Evolutionary conservation across 108 stramenopile genomes (phyloP).

Genomic region (Conticribra guillardii): DNA sequence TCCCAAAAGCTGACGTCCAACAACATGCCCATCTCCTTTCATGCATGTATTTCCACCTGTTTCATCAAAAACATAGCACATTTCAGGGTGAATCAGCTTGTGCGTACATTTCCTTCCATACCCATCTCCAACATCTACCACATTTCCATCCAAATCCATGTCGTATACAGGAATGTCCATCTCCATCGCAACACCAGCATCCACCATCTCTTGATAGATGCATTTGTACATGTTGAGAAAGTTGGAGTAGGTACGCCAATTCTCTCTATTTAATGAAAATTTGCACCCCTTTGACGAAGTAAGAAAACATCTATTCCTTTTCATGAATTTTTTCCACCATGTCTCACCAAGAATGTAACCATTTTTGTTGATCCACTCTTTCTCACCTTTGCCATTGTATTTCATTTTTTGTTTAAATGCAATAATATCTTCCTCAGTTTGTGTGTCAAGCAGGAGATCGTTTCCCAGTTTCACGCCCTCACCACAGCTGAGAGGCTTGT

Average conservation of each 20-base stretch:
- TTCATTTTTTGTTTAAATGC: background rate
- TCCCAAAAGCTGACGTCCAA: background rate
- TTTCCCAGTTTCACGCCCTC: background rate
- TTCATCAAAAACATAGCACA: background rate
- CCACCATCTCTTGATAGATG: background rate
- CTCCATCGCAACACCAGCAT: background rate
- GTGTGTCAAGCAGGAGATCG: background rate
- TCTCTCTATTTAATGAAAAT: background rate
- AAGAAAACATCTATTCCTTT: background rate
- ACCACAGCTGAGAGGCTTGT: background rate
- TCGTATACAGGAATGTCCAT: background rate
- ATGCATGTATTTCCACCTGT: background rate
- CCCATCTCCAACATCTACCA: background rate
- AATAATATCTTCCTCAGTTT: background rate
- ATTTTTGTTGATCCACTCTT: no score
- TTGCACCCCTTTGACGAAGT: background rate
- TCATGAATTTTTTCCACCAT: background rate
- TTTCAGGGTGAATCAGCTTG: background rate
- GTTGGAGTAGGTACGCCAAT: background rate
- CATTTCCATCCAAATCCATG: background rate
- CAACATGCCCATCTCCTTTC: background rate
- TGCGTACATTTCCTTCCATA: background rate
- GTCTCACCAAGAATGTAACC: no score
- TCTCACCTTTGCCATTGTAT: background rate
- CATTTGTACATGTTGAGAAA: background rate